Conservation (phyloP, 768 basidiomycete genomes). For the Polyporus arcularius region DNA sequence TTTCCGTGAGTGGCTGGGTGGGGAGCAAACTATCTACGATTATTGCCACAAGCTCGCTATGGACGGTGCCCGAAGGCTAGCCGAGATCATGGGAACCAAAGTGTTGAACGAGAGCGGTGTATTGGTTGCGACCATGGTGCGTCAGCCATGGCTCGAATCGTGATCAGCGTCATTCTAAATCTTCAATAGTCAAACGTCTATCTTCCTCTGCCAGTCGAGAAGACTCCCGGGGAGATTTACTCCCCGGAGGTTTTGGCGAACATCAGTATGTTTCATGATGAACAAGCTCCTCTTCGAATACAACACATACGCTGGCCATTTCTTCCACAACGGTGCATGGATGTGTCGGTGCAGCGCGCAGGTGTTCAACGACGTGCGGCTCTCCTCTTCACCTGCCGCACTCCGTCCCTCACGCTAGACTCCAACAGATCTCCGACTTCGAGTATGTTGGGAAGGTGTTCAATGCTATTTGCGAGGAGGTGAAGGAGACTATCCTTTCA, state of each 20-base stretch:
- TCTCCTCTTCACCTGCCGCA: not conserved
- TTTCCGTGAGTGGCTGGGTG: conserved; percentile 74
- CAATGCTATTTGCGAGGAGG: conserved; percentile 25
- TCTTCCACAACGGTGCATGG: conserved; percentile 34
- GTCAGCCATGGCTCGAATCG: conserved; percentile 1
- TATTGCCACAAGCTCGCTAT: conserved; percentile 74
- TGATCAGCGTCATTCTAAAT: not conserved
- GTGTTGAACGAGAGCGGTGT: conserved; percentile 62
- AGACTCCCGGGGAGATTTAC: conserved; percentile 11
- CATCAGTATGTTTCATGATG: conserved; percentile 17
- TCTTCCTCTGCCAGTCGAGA: conserved; percentile 38
- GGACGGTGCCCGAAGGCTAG: conserved; percentile 61
- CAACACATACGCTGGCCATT: conserved; percentile 31
- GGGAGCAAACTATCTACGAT: conserved; percentile 67
- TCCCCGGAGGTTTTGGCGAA: conserved; percentile 12
- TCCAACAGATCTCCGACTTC: conserved; percentile 27
- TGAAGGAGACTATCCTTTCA: conserved; percentile 21
- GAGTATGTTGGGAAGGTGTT: conserved; percentile 29
- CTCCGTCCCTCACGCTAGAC: not conserved
- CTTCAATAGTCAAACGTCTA: conserved; percentile 39
- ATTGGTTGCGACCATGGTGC: conserved; percentile 72
- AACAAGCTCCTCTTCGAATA: conserved; percentile 30
- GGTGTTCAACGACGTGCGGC: conserved; percentile 38
- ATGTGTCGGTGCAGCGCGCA: conserved; percentile 39
- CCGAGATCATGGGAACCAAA: conserved; percentile 58